A percentile compares a stretch with the other conserved stretches of the same genome.
Conservation (phyloP, 805 yeast species). For the Metschnikowia lachancei region DNA sequence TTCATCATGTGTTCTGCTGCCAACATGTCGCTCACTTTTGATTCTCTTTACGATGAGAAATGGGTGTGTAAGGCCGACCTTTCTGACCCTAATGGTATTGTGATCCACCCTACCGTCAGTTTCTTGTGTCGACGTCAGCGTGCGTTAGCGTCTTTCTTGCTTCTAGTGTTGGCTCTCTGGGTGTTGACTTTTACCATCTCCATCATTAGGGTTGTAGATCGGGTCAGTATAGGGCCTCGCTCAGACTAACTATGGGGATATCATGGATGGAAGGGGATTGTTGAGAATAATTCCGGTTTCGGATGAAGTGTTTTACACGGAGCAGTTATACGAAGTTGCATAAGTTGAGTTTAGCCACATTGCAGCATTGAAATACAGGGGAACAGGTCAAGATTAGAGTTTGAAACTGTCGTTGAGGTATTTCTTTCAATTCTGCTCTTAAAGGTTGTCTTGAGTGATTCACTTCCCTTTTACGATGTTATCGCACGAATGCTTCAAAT, state of each 20-base stretch:
- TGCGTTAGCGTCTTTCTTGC: constrained; percentile 74
- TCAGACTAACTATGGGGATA: constrained; percentile 4
- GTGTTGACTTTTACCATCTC: constrained; percentile 81
- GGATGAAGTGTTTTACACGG: no score
- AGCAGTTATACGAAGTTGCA: no score
- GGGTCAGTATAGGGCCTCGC: constrained; percentile 38
- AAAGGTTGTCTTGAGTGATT: no score
- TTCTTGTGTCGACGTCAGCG: constrained; percentile 75
- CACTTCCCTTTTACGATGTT: no score
- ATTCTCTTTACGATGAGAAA: constrained; percentile 70
- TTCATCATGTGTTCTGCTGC: constrained; percentile 90
- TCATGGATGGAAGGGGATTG: no score
- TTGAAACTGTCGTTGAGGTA: no score
- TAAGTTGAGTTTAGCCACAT: no score
- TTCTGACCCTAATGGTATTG: constrained; percentile 17
- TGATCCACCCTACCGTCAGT: constrained; percentile 34
- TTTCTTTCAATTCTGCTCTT: no score
- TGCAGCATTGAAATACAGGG: no score
- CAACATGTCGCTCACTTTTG: constrained; percentile 79
- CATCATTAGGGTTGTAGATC: constrained; percentile 75
- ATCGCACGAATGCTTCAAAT: no score
- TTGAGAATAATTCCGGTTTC: no score
- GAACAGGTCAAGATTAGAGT: no score
- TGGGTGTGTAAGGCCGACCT: constrained; percentile 64
- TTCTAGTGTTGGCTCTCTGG: constrained; percentile 77